Evolutionary conservation across 2,329 filamentous ascomycete genomes (phyloP).

Genomic region (Pseudofabraea citricarpa): DNA sequence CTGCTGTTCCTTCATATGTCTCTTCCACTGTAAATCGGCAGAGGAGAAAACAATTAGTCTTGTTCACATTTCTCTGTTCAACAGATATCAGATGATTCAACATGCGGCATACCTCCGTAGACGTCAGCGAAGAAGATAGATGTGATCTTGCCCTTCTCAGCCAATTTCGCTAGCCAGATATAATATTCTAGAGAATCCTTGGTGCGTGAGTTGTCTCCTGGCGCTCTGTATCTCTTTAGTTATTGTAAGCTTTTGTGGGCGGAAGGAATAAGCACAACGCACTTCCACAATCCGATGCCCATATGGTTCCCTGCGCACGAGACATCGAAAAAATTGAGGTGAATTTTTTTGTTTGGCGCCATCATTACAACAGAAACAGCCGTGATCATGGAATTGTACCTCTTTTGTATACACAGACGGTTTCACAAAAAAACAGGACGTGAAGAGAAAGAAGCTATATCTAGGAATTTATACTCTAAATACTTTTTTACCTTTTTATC

Average conservation of each 20-base stretch:
- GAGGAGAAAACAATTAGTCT: background rate
- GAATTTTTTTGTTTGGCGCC: constrained; percentile 7
- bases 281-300: constrained; percentile 9
- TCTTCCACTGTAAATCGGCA: constrained; percentile 41
- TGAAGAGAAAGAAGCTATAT: too few relatives aligned
- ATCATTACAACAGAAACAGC: too few relatives aligned
- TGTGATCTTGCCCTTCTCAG: constrained; percentile 57
- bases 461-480: too few relatives aligned
- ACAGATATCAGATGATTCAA: background rate
- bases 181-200: constrained; percentile 10
- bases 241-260: background rate
- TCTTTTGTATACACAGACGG: too few relatives aligned
- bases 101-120: constrained; percentile 28
- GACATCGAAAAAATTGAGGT: constrained; percentile 11
- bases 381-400: too few relatives aligned
- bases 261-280: background rate
- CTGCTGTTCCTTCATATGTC: constrained; percentile 54
- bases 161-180: constrained; percentile 43
- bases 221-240: background rate
- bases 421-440: too few relatives aligned
- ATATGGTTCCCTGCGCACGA: constrained; percentile 3
- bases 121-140: constrained; percentile 63
- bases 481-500: too few relatives aligned
- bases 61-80: background rate
- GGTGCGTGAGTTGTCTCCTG: background rate